These are phyloP conservation scores for Moesziomyces antarcticus DNA, from an alignment of 1,284 basidiomycete species.

Conservation along the genomic window DNA sequence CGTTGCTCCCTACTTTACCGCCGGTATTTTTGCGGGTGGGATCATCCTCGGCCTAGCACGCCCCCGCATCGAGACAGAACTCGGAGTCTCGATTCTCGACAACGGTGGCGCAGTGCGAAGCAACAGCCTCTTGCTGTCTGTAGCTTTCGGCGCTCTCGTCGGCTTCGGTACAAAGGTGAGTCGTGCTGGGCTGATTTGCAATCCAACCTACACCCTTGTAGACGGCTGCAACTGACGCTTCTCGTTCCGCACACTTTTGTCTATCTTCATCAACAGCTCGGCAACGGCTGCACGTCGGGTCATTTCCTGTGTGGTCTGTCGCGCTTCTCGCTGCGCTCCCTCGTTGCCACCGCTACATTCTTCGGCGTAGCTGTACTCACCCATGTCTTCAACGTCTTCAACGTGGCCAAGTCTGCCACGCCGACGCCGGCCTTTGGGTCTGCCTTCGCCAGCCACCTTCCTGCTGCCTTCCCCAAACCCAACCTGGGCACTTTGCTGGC, in stretches of 20 bases:
- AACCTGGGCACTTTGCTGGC: slow-evolving; percentile 28
- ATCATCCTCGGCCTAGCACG: slow-evolving; percentile 38
- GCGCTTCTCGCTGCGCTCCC: slow-evolving; percentile 56
- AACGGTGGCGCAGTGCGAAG: neutral
- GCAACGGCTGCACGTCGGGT: slow-evolving; percentile 62
- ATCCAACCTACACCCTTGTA: no score
- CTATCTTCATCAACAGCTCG: slow-evolving; percentile 41
- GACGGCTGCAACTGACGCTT: no score
- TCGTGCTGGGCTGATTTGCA: no score
- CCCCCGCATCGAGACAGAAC: slow-evolving; percentile 29
- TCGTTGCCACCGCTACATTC: slow-evolving; percentile 61
- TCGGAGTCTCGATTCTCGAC: slow-evolving; percentile 59
- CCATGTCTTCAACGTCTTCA: slow-evolving; percentile 41
- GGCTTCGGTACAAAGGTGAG: slow-evolving; percentile 65
- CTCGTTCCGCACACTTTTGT: neutral
- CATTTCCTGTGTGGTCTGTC: slow-evolving; percentile 66
- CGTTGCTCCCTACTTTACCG: slow-evolving; percentile 38
- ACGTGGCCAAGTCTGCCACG: slow-evolving; percentile 3
- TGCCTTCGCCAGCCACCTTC: slow-evolving; percentile 13
- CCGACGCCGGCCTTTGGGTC: neutral
- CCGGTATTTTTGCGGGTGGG: slow-evolving; percentile 60
- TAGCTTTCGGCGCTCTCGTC: slow-evolving; percentile 48
- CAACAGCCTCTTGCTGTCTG: slow-evolving; percentile 6
- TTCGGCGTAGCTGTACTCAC: slow-evolving; percentile 62
- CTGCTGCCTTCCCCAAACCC: slow-evolving; percentile 21